A percentile compares a stretch with the other conserved stretches of the same genome.
phyloP scores from a whole-genome alignment of 2,329 filamentous ascomycete species.

The Botrytis medusae region DNA sequence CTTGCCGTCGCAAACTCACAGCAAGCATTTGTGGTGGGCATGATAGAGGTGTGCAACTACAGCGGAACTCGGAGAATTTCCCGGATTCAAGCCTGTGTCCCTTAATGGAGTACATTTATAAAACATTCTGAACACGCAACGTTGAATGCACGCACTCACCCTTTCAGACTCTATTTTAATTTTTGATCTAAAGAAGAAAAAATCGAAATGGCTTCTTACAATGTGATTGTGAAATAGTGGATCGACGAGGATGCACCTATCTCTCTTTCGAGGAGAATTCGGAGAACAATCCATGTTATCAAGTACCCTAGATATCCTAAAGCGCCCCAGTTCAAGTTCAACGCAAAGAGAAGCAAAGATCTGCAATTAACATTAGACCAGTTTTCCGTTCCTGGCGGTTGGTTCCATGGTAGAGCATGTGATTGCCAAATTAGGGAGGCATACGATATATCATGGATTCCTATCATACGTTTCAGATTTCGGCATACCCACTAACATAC shows the following conservation, averaged over 20 bases:
- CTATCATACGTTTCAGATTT: constrained; percentile 12
- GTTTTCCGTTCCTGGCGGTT: constrained; percentile 12
- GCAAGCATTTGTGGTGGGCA: constrained; percentile 10
- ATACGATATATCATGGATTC: neutral
- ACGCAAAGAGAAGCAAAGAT: constrained; percentile 16
- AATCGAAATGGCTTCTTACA: neutral
- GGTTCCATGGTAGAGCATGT: neutral
- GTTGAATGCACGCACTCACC: constrained; percentile 1
- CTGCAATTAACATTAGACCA: constrained; percentile 6
- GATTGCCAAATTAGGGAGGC: constrained; percentile 15
- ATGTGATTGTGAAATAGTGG: neutral
- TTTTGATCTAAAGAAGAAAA: neutral
- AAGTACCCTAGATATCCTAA: neutral
- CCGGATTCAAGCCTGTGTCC: constrained; percentile 18
- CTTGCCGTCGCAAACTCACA: constrained; percentile 19
- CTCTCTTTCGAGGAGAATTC: constrained; percentile 6
- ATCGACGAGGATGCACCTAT: neutral
- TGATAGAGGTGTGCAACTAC: constrained; percentile 7
- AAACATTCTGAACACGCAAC: constrained; percentile 4
- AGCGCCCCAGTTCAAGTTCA: constrained; percentile 1
- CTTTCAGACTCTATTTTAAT: neutral
- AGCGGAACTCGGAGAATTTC: constrained; percentile 16
- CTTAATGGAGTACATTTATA: neutral
- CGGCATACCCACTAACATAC: neutral
- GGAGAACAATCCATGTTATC: constrained; percentile 18